Percentiles rank a stretch among this genome's conserved stretches.
Evolutionary conservation across 495 filamentous ascomycete genomes (phyloP).

Genomic region (Penicillium odoratum): DNA sequence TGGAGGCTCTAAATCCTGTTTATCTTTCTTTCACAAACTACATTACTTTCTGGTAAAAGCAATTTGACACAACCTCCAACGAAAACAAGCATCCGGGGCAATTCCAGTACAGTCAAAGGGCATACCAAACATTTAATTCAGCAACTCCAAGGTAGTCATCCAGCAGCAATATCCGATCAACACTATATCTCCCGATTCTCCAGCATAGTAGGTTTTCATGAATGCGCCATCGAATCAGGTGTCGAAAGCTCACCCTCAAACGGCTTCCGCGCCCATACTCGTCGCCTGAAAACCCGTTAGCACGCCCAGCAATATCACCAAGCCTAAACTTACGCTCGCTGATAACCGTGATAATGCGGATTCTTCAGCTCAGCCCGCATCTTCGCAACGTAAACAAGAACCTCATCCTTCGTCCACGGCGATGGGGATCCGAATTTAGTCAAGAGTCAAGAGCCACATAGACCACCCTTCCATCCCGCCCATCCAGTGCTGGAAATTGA

Average conservation of each 20-base stretch:
- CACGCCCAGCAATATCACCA: neutral
- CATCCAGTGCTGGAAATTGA: slow-evolving; percentile 8
- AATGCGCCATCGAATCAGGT: slow-evolving; percentile 1
- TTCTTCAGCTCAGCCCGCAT: slow-evolving; percentile 26
- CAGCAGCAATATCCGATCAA: neutral
- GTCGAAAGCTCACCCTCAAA: slow-evolving; percentile 8
- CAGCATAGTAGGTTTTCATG: neutral
- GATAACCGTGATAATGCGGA: slow-evolving; percentile 23
- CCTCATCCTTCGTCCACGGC: slow-evolving; percentile 18
- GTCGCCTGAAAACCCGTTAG: slow-evolving; percentile 9
- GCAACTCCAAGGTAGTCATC: too few species aligned
- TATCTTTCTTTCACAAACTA: neutral
- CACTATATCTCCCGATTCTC: too few species aligned
- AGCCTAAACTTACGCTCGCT: slow-evolving; percentile 9
- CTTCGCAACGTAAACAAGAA: slow-evolving; percentile 25
- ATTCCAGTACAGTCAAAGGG: neutral
- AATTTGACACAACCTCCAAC: too few species aligned
- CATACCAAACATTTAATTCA: too few species aligned
- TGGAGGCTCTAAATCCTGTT: too few species aligned
- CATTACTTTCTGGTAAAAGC: neutral
- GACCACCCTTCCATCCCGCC: slow-evolving; percentile 6
- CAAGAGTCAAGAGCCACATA: slow-evolving; percentile 7
- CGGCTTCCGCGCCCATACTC: slow-evolving; percentile 26
- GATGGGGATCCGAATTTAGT: slow-evolving; percentile 1
- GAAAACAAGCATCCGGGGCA: neutral